Conservation (phyloP, 495 filamentous ascomycete genomes). For the Daldinia loculata region DNA sequence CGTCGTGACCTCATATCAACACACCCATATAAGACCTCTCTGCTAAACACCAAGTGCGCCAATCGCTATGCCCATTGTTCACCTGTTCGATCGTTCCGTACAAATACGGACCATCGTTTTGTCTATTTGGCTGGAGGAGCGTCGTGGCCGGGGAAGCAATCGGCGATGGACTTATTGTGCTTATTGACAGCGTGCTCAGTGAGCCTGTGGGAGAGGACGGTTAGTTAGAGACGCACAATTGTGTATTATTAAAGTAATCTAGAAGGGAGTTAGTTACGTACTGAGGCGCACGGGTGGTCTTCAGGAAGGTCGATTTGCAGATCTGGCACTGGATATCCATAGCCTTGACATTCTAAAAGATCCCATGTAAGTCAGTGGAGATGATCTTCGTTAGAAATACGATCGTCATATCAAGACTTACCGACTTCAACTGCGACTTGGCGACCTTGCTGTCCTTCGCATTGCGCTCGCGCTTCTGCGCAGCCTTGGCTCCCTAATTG, state of each 20-base stretch:
- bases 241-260: no score
- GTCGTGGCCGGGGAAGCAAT: constrained; percentile 63
- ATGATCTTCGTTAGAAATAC: neutral
- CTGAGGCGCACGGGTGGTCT: constrained; percentile 63
- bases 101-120: neutral
- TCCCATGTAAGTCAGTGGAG: constrained; percentile 21
- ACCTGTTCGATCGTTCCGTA: neutral
- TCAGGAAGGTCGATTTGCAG: constrained; percentile 66
- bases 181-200: constrained; percentile 64
- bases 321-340: constrained; percentile 65
- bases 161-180: constrained; percentile 60
- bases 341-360: constrained; percentile 57
- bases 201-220: constrained; percentile 44
- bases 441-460: constrained; percentile 55
- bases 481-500: constrained; percentile 63
- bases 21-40: constrained; percentile 16
- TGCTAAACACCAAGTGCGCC: constrained; percentile 39
- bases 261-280: constrained; percentile 42
- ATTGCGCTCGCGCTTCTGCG: constrained; percentile 66
- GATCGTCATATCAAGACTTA: constrained; percentile 42
- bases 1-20: constrained; percentile 24
- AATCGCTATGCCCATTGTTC: constrained; percentile 38
- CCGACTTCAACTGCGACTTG: constrained; percentile 65
- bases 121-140: constrained; percentile 20
- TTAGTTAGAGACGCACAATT: neutral